Percentiles rank a stretch among this genome's conserved stretches.
phyloP scores from a whole-genome alignment of 129 eudicot genomes.

The Heracleum sosnowskyi region DNA sequence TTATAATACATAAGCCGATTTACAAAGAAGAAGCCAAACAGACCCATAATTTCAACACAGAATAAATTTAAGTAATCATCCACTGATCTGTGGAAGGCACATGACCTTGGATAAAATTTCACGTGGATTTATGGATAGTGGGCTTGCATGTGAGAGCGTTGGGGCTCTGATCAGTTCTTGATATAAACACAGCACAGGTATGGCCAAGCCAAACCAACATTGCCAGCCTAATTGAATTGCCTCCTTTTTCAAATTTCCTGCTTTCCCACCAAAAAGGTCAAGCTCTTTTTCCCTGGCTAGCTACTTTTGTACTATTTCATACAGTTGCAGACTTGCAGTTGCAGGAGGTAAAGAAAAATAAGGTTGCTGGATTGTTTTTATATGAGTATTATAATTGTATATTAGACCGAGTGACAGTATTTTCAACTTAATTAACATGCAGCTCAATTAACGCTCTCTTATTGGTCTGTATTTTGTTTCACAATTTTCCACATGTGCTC shows the following conservation, averaged over 20 bases:
- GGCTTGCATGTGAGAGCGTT: slow-evolving; percentile 6
- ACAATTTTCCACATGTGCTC: background rate
- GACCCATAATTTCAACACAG: background rate
- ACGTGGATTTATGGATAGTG: background rate
- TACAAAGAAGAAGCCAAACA: no score
- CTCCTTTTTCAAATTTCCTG: background rate
- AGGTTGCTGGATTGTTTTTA: background rate
- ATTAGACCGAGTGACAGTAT: background rate
- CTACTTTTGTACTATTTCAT: background rate
- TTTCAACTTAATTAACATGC: background rate
- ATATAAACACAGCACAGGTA: background rate
- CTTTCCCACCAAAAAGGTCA: background rate
- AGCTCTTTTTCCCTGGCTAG: background rate
- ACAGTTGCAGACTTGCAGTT: background rate
- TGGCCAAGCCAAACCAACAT: background rate
- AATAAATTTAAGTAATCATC: background rate
- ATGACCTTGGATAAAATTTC: background rate
- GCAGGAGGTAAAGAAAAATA: background rate
- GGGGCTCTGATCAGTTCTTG: background rate
- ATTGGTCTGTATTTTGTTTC: background rate
- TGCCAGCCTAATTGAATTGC: slow-evolving; percentile 5
- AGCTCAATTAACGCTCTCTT: background rate
- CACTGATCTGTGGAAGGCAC: slow-evolving; percentile 1
- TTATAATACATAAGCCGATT: no score
- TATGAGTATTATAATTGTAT: background rate